Evolutionary conservation across 2,329 filamentous ascomycete genomes (phyloP).

Genomic region (Epicoccum sorghinum): DNA sequence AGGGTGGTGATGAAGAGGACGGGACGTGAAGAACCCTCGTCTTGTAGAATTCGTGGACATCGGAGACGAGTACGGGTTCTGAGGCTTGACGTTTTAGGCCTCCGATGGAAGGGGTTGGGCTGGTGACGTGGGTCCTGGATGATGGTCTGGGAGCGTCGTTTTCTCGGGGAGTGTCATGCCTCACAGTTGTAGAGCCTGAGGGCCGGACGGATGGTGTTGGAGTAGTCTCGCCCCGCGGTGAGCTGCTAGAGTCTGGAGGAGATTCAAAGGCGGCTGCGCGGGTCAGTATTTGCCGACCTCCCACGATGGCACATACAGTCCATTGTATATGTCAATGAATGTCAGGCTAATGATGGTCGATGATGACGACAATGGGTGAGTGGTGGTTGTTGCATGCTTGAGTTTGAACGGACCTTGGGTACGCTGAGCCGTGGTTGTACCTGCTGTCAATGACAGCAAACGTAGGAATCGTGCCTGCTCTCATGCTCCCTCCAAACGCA

Average conservation of each 20-base stretch:
- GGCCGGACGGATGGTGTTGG: no score
- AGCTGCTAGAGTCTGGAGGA: neutral
- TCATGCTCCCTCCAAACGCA: neutral
- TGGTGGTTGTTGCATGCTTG: neutral
- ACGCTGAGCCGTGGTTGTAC: neutral
- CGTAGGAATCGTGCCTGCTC: neutral
- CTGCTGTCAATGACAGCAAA: neutral
- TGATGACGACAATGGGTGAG: neutral
- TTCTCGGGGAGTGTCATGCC: no score
- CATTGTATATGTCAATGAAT: constrained; percentile 1
- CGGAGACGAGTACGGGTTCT: no score
- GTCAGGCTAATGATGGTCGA: neutral
- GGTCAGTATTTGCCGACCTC: neutral
- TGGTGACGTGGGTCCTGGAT: no score
- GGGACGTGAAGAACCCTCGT: no score
- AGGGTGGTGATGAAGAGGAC: no score
- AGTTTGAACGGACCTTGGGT: neutral
- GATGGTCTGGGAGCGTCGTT: no score
- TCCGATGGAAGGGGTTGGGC: no score
- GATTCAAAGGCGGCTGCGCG: neutral
- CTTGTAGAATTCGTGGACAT: no score
- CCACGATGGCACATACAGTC: neutral
- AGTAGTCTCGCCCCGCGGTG: neutral
- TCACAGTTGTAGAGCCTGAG: no score
- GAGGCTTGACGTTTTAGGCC: no score